phyloP scores from a whole-genome alignment of 257 asterid species.

The Leptodermis oblonga region DNA sequence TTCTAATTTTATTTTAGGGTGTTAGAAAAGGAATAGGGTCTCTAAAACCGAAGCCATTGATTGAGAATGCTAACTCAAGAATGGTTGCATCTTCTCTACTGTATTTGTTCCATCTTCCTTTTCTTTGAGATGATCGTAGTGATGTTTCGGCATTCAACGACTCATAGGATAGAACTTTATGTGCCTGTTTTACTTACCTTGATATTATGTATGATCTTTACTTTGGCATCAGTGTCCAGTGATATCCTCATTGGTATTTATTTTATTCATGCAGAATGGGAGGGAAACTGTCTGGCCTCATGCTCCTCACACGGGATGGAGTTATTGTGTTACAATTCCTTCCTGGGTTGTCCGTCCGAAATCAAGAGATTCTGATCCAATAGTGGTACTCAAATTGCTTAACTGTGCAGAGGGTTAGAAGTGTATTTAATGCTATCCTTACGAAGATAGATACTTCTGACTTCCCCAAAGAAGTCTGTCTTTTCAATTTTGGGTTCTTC shows the following conservation, averaged over 20 bases:
- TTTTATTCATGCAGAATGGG: constrained; percentile 57
- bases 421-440: constrained; percentile 22
- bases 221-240: neutral
- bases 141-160: neutral
- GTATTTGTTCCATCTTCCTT: neutral
- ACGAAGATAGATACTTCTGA: constrained; percentile 1
- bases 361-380: constrained; percentile 88
- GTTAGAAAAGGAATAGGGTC: neutral
- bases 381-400: constrained; percentile 65
- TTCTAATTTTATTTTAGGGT: neutral
- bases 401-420: constrained; percentile 17
- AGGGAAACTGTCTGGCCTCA: constrained; percentile 93
- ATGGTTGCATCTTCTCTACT: neutral
- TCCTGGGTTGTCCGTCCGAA: constrained; percentile 95
- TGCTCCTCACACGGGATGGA: constrained; percentile 95
- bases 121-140: neutral
- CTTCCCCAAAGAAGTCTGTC: neutral
- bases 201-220: neutral
- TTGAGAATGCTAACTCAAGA: neutral
- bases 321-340: constrained; percentile 87
- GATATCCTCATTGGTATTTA: constrained; percentile 5
- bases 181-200: too few species aligned
- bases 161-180: too few species aligned
- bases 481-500: neutral
- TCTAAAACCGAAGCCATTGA: neutral